A percentile compares a stretch with the other conserved stretches of the same genome.
These are phyloP conservation scores for Phytophthora europaea DNA, from an alignment of 352 stramenopile genomes.

Conservation along the genomic window DNA sequence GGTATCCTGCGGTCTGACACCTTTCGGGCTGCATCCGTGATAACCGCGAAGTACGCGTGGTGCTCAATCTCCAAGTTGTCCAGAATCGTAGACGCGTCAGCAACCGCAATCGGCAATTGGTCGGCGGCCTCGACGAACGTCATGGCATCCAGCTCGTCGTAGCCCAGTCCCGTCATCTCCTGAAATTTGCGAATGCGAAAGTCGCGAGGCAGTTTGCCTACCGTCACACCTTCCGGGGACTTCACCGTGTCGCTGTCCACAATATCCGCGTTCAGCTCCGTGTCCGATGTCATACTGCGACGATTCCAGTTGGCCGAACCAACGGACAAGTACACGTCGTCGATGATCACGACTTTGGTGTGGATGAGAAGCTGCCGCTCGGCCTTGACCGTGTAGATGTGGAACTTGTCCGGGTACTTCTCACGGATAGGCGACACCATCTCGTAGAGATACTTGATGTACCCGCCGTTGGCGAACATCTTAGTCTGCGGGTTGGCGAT, in stretches of 20 bases:
- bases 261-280: conserved; percentile 64
- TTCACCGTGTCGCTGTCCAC: conserved; percentile 47
- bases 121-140: conserved; percentile 55
- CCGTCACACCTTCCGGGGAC: conserved; percentile 40
- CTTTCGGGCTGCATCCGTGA: conserved; percentile 23
- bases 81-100: conserved; percentile 38
- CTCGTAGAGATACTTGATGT: conserved; percentile 68
- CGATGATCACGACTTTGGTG: conserved; percentile 63
- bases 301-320: conserved; percentile 74
- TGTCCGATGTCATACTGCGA: conserved; percentile 57
- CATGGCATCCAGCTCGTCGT: conserved; percentile 53
- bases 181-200: conserved; percentile 71
- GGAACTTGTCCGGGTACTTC: conserved; percentile 40
- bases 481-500: conserved; percentile 47
- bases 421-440: conserved; percentile 57
- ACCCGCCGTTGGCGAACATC: conserved; percentile 34
- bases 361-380: conserved; percentile 54
- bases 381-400: conserved; percentile 49
- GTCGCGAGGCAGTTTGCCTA: conserved; percentile 53
- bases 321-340: conserved; percentile 71
- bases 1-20: conserved; percentile 28
- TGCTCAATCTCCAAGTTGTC: conserved; percentile 20
- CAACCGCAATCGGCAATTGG: conserved; percentile 39
- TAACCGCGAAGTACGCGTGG: conserved; percentile 21
- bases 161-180: conserved; percentile 57